Evolutionary conservation across 495 filamentous ascomycete species (phyloP).

Genomic region (Trypethelium eluteriae): DNA sequence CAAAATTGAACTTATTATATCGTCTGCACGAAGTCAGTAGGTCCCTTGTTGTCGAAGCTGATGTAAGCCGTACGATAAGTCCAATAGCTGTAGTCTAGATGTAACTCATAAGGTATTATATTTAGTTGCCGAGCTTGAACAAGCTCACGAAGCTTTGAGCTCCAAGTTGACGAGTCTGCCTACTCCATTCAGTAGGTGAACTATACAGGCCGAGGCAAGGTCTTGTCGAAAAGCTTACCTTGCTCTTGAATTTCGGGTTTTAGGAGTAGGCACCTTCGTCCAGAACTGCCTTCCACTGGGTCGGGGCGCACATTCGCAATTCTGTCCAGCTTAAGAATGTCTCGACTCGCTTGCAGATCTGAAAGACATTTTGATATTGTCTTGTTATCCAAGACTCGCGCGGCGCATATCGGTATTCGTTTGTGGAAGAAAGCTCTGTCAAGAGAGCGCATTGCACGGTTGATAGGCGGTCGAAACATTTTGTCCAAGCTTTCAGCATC

Average conservation of each 20-base stretch:
- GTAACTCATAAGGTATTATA: constrained; percentile 64
- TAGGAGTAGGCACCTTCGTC: constrained; percentile 67
- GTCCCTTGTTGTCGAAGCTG: background rate
- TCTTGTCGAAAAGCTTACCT: constrained; percentile 43
- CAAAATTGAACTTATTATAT: constrained; percentile 72
- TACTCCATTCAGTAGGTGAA: constrained; percentile 18
- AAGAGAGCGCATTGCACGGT: constrained; percentile 68
- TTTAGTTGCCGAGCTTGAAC: constrained; percentile 57
- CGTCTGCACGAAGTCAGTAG: constrained; percentile 43
- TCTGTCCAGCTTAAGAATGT: constrained; percentile 55
- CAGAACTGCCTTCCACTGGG: constrained; percentile 41
- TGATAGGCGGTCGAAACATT: constrained; percentile 76
- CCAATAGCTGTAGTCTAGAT: constrained; percentile 80
- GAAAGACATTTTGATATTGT: constrained; percentile 62
- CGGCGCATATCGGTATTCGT: constrained; percentile 67
- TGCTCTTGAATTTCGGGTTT: constrained; percentile 57
- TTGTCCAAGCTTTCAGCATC: constrained; percentile 17
- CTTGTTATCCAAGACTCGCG: constrained; percentile 60
- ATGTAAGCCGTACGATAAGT: constrained; percentile 54
- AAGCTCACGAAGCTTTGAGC: constrained; percentile 56
- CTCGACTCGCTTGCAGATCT: constrained; percentile 48
- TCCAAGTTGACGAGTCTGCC: constrained; percentile 68
- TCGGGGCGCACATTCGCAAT: constrained; percentile 49
- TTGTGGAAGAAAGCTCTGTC: constrained; percentile 79
- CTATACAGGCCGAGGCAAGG: too few species aligned